A percentile compares a stretch with the other conserved stretches of the same genome.
Conservation (phyloP, 192 early-diverging fungal species). For the Mortierella claussenii region DNA sequence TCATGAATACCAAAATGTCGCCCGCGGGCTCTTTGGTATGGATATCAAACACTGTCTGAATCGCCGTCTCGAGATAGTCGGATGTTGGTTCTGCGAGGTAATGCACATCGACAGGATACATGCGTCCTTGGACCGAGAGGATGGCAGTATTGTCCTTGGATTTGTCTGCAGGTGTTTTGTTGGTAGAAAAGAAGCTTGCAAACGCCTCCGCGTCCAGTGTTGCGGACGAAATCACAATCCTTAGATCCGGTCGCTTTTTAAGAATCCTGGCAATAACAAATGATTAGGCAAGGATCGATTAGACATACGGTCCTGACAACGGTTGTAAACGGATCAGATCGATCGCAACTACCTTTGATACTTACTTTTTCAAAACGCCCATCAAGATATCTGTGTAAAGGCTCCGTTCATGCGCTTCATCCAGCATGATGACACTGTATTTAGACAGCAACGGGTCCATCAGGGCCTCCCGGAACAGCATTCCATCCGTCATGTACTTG, state of each 20-base stretch:
- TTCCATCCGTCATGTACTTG: slow-evolving; percentile 89
- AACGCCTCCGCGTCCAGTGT: slow-evolving; percentile 83
- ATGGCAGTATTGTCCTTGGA: slow-evolving; percentile 68
- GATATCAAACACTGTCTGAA: slow-evolving; percentile 81
- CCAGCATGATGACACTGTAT: slow-evolving; percentile 84
- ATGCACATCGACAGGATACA: slow-evolving; percentile 76
- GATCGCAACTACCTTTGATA: not conserved
- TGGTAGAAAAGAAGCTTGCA: slow-evolving; percentile 76
- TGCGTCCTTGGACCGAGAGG: slow-evolving; percentile 79
- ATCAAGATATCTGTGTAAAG: slow-evolving; percentile 80
- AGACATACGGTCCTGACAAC: no score
- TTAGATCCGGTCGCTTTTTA: slow-evolving; percentile 73
- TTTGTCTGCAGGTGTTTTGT: slow-evolving; percentile 42
- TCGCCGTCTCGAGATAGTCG: slow-evolving; percentile 73
- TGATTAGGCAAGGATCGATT: not conserved
- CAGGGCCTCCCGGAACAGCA: slow-evolving; percentile 83
- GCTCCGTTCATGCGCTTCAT: slow-evolving; percentile 81
- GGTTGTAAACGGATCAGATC: no score
- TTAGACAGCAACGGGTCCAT: slow-evolving; percentile 76
- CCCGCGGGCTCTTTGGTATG: slow-evolving; percentile 74
- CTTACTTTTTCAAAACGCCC: slow-evolving; percentile 83
- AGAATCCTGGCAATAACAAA: slow-evolving; percentile 66
- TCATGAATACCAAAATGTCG: slow-evolving; percentile 78
- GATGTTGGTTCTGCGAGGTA: slow-evolving; percentile 67
- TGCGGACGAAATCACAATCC: slow-evolving; percentile 83